These are phyloP conservation scores for Ophiostoma australiae DNA, from an alignment of 2,329 filamentous ascomycete genomes.

Conservation along the genomic window DNA sequence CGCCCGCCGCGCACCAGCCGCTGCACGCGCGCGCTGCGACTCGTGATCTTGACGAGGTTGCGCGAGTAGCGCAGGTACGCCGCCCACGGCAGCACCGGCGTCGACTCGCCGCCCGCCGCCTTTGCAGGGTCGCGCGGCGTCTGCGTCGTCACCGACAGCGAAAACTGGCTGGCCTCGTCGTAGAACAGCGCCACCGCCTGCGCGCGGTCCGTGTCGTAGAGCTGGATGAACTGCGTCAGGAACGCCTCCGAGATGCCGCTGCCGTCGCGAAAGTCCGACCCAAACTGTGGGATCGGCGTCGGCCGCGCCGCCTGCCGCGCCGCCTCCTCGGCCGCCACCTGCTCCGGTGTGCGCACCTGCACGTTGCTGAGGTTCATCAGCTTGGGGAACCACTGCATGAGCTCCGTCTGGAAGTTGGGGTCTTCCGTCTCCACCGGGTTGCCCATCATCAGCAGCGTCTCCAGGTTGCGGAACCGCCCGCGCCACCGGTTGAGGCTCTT, in stretches of 20 bases:
- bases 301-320: slow-evolving; percentile 43
- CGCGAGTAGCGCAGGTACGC: slow-evolving; percentile 72
- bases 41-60: slow-evolving; percentile 67
- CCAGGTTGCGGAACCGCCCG: slow-evolving; percentile 69
- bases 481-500: slow-evolving; percentile 70
- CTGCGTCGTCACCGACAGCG: slow-evolving; percentile 63
- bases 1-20: slow-evolving; percentile 61
- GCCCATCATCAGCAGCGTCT: slow-evolving; percentile 72
- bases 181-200: slow-evolving; percentile 64
- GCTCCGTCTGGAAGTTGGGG: slow-evolving; percentile 59
- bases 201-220: slow-evolving; percentile 67
- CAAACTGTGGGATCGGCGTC: slow-evolving; percentile 55
- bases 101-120: slow-evolving; percentile 29
- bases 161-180: slow-evolving; percentile 70
- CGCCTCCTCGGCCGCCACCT: slow-evolving; percentile 54
- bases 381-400: slow-evolving; percentile 78
- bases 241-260: slow-evolving; percentile 71
- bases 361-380: slow-evolving; percentile 71
- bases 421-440: slow-evolving; percentile 65
- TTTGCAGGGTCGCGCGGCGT: slow-evolving; percentile 43
- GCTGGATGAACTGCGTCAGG: slow-evolving; percentile 65
- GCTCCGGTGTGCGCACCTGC: slow-evolving; percentile 67
- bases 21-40: slow-evolving; percentile 51
- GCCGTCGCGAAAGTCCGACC: slow-evolving; percentile 69
- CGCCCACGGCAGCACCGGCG: slow-evolving; percentile 58